A percentile compares a stretch with the other conserved stretches of the same genome.
phyloP scores from a whole-genome alignment of 2,329 filamentous ascomycete genomes.

The Fusarium verrucosum region DNA sequence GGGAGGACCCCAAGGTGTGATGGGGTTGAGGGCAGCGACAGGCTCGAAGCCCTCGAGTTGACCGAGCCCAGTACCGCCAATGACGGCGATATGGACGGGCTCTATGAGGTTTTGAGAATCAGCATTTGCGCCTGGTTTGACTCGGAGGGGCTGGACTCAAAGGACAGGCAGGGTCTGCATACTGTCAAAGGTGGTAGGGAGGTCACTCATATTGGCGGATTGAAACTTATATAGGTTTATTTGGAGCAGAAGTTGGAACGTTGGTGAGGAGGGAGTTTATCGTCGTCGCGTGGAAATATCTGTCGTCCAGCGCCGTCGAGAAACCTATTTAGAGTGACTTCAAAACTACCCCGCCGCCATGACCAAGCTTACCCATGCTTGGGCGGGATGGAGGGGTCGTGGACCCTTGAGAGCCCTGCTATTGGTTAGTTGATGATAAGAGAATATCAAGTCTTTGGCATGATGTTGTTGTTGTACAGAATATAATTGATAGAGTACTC shows the following conservation, averaged over 20 bases:
- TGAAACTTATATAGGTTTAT: constrained; percentile 1
- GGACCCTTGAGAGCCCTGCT: constrained; percentile 21
- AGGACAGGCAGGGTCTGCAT: constrained; percentile 41
- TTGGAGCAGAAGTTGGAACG: constrained; percentile 2
- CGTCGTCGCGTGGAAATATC: constrained; percentile 22
- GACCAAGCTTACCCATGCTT: constrained; percentile 37
- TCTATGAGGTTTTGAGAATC: constrained; percentile 53
- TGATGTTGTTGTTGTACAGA: not conserved
- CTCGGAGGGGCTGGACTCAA: not conserved
- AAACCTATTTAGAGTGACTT: constrained; percentile 11
- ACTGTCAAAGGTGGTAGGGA: constrained; percentile 69
- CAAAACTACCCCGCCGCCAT: constrained; percentile 43
- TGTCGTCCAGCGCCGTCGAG: constrained; percentile 15
- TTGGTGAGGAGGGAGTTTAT: constrained; percentile 9
- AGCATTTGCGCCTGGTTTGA: constrained; percentile 14
- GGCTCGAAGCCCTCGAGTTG: constrained; percentile 87
- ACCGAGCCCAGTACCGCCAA: constrained; percentile 91
- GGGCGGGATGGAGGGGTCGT: constrained; percentile 41
- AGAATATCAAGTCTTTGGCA: not conserved
- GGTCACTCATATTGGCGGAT: constrained; percentile 56
- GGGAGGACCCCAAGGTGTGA: constrained; percentile 89
- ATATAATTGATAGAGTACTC: not conserved
- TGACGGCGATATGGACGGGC: constrained; percentile 84
- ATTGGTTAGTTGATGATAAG: constrained; percentile 33
- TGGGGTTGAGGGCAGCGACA: constrained; percentile 78